These are phyloP conservation scores for Kentomonas sorsogonicus DNA, from an alignment of 208 protist species.

Conservation along the genomic window DNA sequence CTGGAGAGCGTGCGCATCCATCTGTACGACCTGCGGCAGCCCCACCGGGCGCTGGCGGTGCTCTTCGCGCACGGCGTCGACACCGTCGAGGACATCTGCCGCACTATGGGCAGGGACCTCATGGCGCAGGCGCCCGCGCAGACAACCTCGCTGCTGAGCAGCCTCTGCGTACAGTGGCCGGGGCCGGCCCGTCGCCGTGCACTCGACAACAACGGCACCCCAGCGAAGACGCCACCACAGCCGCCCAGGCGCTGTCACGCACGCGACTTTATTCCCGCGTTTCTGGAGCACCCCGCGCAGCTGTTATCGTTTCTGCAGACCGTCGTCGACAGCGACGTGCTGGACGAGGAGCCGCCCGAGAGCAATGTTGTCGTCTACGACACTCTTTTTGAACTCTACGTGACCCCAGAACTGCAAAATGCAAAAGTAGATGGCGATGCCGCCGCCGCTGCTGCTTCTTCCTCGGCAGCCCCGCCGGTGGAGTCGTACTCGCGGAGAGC, in stretches of 20 bases:
- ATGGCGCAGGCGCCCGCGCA: constrained; percentile 28
- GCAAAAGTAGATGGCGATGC: neutral
- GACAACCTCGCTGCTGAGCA: constrained; percentile 53
- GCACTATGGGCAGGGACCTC: constrained; percentile 84
- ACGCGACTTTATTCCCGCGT: constrained; percentile 82
- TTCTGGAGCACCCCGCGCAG: constrained; percentile 83
- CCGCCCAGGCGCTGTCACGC: constrained; percentile 56
- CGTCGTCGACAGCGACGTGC: constrained; percentile 50
- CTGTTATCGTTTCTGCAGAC: constrained; percentile 91
- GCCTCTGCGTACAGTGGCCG: constrained; percentile 71
- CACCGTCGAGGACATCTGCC: constrained; percentile 75
- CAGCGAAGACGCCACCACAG: neutral
- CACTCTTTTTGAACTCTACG: constrained; percentile 96
- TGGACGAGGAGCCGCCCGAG: constrained; percentile 29
- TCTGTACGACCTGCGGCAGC: constrained; percentile 66
- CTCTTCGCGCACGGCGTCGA: constrained; percentile 72
- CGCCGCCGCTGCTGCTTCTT: neutral
- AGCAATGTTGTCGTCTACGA: constrained; percentile 61
- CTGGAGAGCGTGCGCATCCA: constrained; percentile 88
- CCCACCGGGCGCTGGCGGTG: constrained; percentile 61
- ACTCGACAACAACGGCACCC: neutral
- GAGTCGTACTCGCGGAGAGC: constrained; percentile 41
- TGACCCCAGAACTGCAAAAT: constrained; percentile 42
- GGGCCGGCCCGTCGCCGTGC: constrained; percentile 34
- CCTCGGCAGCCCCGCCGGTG: constrained; percentile 12